phyloP scores from a whole-genome alignment of 208 protist genomes.

The Crithidia sp. region DNA sequence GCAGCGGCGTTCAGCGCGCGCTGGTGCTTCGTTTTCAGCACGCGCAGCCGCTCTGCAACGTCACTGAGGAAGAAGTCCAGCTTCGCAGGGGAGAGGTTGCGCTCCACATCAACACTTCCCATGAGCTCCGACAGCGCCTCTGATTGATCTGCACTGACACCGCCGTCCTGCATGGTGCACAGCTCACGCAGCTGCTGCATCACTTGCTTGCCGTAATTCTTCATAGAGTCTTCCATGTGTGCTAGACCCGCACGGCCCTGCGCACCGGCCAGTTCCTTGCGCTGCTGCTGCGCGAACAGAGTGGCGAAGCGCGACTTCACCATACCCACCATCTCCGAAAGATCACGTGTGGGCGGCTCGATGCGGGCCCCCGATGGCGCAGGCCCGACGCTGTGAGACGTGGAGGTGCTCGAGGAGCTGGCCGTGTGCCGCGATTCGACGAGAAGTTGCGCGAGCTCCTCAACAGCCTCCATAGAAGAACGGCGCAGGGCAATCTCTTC shows the following conservation, averaged over 20 bases:
- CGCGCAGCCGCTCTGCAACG: constrained; percentile 55
- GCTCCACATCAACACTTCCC: constrained; percentile 17
- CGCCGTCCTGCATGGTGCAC: constrained; percentile 26
- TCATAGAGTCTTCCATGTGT: constrained; percentile 53
- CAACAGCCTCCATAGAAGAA: constrained; percentile 35
- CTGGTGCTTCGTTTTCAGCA: constrained; percentile 55
- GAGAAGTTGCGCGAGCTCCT: constrained; percentile 80
- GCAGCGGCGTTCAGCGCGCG: constrained; percentile 38
- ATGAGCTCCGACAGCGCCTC: constrained; percentile 23
- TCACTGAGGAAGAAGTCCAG: constrained; percentile 56
- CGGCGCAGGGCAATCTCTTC: constrained; percentile 33
- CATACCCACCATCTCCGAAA: constrained; percentile 73
- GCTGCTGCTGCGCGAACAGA: constrained; percentile 58
- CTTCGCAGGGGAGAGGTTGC: constrained; percentile 24
- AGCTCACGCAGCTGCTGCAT: constrained; percentile 51
- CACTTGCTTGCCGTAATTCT: constrained; percentile 40
- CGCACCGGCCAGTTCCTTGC: constrained; percentile 48
- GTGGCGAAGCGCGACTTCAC: constrained; percentile 58
- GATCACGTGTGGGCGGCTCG: constrained; percentile 56
- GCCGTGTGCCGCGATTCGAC: constrained; percentile 13
- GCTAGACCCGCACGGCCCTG: constrained; percentile 46
- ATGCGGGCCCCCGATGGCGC: constrained; percentile 37
- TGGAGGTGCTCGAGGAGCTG: constrained; percentile 12
- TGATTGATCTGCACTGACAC: background rate
- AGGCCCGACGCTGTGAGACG: background rate